Percentiles rank a stretch among this genome's conserved stretches.
These are phyloP conservation scores for Cladophialophora yegresii DNA, from an alignment of 2,329 filamentous ascomycete species.

Conservation along the genomic window DNA sequence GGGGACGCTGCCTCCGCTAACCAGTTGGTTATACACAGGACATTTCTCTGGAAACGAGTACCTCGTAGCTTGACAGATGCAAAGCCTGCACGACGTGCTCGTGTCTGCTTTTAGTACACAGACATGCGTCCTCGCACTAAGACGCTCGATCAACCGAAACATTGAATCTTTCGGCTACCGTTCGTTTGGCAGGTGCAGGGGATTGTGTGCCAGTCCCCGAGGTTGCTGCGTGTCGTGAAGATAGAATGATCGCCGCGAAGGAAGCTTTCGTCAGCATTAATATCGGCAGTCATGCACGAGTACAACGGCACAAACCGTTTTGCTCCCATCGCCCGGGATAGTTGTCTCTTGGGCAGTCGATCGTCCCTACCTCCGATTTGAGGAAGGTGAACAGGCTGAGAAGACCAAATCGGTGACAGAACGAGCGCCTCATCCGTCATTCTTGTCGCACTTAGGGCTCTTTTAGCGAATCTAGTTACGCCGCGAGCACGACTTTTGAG, in stretches of 20 bases:
- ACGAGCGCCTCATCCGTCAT: conserved; percentile 25
- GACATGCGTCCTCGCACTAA: not conserved
- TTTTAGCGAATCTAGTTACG: conserved; percentile 21
- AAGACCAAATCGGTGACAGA: conserved; percentile 18
- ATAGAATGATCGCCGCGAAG: not conserved
- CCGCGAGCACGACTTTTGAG: conserved; percentile 8
- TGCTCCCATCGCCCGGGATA: not conserved
- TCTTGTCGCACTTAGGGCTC: not conserved
- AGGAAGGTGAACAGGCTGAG: conserved; percentile 1
- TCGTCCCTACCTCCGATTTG: not conserved
- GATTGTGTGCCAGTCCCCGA: not conserved
- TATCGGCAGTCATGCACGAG: not conserved
- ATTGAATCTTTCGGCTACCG: conserved; percentile 7
- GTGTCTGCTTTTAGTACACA: not conserved
- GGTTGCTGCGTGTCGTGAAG: not conserved
- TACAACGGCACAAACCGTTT: not conserved
- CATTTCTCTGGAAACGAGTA: too few relatives aligned
- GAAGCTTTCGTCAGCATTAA: not conserved
- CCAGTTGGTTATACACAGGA: not conserved
- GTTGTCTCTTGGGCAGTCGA: conserved; percentile 2
- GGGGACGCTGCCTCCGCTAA: not conserved
- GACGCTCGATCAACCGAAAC: conserved; percentile 20
- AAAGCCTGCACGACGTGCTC: not conserved
- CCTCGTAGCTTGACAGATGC: not conserved
- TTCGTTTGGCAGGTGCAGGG: conserved; percentile 1